phyloP scores from a whole-genome alignment of 2,329 filamentous ascomycete species.

The Niveomyces coronatus region DNA sequence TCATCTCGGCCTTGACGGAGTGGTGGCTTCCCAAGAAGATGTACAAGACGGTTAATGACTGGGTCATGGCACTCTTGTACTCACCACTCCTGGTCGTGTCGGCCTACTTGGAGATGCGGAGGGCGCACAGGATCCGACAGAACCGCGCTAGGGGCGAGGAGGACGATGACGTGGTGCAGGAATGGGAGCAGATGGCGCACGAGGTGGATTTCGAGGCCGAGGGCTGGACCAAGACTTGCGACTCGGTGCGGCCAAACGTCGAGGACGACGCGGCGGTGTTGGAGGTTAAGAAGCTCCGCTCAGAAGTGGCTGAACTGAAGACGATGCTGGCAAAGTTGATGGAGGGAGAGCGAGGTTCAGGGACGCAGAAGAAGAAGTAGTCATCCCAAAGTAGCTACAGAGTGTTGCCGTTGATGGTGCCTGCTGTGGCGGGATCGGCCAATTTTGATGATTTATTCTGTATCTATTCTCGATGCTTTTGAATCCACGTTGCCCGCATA shows the following conservation, averaged over 20 bases:
- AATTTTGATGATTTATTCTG: too few species aligned
- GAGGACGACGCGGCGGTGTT: constrained; percentile 66
- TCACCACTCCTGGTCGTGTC: constrained; percentile 72
- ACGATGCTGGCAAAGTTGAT: constrained; percentile 28
- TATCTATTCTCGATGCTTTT: too few species aligned
- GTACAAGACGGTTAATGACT: constrained; percentile 79
- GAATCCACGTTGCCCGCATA: too few species aligned
- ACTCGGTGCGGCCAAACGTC: constrained; percentile 67
- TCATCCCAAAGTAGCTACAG: too few species aligned
- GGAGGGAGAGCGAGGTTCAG: constrained; percentile 2
- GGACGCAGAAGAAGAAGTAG: background rate
- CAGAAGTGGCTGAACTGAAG: constrained; percentile 49
- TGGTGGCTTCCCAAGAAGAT: constrained; percentile 77
- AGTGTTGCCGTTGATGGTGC: too few species aligned
- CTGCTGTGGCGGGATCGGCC: too few species aligned
- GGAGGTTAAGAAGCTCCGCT: constrained; percentile 51
- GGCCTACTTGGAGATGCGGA: constrained; percentile 58
- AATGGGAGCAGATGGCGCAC: constrained; percentile 77
- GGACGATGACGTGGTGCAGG: constrained; percentile 80
- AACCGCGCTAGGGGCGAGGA: constrained; percentile 75
- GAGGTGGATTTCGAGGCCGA: constrained; percentile 72
- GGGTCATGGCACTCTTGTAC: constrained; percentile 80
- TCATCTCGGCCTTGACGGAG: constrained; percentile 70
- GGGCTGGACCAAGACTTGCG: constrained; percentile 75
- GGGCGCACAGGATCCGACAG: constrained; percentile 53